Percentiles rank a stretch among this genome's conserved stretches.
Evolutionary conservation across 768 basidiomycete species (phyloP).

Genomic region (Xerocomellus amylosporus): DNA sequence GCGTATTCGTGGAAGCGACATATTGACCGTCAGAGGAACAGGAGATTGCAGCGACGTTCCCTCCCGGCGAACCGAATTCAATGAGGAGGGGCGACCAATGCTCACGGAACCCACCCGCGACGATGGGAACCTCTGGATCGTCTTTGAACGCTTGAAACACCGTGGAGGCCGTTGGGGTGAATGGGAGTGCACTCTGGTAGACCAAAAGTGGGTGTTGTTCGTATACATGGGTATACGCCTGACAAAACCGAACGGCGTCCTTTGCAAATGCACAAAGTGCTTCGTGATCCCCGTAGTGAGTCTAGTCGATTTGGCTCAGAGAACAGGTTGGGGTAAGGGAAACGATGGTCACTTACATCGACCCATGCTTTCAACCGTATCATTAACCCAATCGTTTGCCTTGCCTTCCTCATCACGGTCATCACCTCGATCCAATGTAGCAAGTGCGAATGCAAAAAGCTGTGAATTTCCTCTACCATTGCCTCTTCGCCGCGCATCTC

Average conservation of each 20-base stretch:
- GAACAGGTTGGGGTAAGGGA: not conserved
- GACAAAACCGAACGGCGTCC: constrained; percentile 32
- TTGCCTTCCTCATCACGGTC: constrained; percentile 30
- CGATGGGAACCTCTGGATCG: constrained; percentile 19
- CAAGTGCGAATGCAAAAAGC: constrained; percentile 26
- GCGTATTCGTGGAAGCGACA: constrained; percentile 25
- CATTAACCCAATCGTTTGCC: constrained; percentile 31
- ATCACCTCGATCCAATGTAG: constrained; percentile 36
- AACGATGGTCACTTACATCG: constrained; percentile 12
- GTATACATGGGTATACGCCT: constrained; percentile 30
- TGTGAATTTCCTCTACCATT: constrained; percentile 14
- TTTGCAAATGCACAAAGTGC: constrained; percentile 19
- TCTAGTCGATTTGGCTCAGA: constrained; percentile 11
- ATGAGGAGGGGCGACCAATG: constrained; percentile 33
- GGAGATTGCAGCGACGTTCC: constrained; percentile 17
- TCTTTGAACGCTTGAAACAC: constrained; percentile 29
- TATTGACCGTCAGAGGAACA: constrained; percentile 30
- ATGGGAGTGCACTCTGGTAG: constrained; percentile 32
- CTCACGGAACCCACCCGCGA: constrained; percentile 31
- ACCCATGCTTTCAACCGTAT: constrained; percentile 28
- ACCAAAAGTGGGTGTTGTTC: constrained; percentile 34
- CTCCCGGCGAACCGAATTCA: constrained; percentile 22
- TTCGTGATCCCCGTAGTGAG: constrained; percentile 8
- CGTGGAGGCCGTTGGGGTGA: constrained; percentile 26
- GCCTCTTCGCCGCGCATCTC: not conserved